phyloP scores from a whole-genome alignment of 768 basidiomycete species.

The Albatrellus ellisii region DNA sequence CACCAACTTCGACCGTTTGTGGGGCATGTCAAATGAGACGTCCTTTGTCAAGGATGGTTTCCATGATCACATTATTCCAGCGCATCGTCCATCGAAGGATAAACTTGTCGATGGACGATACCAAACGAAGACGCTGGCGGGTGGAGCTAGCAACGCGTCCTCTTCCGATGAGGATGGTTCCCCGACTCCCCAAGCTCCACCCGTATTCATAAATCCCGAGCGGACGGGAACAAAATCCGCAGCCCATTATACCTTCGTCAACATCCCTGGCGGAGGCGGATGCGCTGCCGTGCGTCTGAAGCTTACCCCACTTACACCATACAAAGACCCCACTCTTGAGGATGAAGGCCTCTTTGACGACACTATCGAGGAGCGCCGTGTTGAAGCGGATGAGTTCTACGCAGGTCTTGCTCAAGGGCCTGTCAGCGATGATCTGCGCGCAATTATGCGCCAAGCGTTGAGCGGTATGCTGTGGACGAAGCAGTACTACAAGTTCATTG shows the following conservation, averaged over 20 bases:
- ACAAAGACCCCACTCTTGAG: slow-evolving; percentile 67
- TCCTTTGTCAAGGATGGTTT: slow-evolving; percentile 93
- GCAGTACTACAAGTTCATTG: slow-evolving; percentile 93
- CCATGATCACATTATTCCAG: slow-evolving; percentile 91
- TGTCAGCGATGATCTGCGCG: slow-evolving; percentile 84
- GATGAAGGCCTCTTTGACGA: slow-evolving; percentile 89
- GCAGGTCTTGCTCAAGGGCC: slow-evolving; percentile 59
- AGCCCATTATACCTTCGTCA: slow-evolving; percentile 77
- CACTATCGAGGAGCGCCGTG: slow-evolving; percentile 75
- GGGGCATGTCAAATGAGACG: slow-evolving; percentile 74
- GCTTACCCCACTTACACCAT: slow-evolving; percentile 64
- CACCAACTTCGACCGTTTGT: slow-evolving; percentile 87
- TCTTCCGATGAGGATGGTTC: slow-evolving; percentile 30
- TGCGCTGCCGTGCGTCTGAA: slow-evolving; percentile 93
- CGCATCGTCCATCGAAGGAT: slow-evolving; percentile 51
- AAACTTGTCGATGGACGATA: slow-evolving; percentile 8
- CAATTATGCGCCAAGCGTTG: slow-evolving; percentile 93
- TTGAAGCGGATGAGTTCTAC: slow-evolving; percentile 97
- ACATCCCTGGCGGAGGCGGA: slow-evolving; percentile 86
- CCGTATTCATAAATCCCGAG: slow-evolving; percentile 73
- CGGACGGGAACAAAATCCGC: slow-evolving; percentile 85
- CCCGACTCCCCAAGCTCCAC: slow-evolving; percentile 33
- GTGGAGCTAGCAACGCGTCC: slow-evolving; percentile 25
- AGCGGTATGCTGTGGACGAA: slow-evolving; percentile 99
- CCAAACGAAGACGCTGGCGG: slow-evolving; percentile 17